These are phyloP conservation scores for Dryas alaskensis DNA, from an alignment of 306 rosid species.

Conservation along the genomic window DNA sequence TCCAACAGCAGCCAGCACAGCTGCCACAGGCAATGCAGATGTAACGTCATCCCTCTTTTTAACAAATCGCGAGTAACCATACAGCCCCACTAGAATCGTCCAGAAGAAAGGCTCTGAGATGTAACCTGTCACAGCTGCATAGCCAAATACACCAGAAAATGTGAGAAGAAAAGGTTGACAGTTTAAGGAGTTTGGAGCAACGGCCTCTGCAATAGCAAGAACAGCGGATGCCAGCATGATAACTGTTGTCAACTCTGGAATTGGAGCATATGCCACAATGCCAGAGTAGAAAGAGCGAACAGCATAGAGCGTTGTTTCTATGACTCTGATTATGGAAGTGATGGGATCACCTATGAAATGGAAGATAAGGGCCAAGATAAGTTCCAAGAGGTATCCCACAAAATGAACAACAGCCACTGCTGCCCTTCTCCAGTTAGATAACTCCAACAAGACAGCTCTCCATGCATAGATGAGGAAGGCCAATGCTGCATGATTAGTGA, in stretches of 20 bases:
- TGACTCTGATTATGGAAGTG: slow-evolving; percentile 50
- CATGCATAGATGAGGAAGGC: slow-evolving; percentile 84
- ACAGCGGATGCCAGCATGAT: slow-evolving; percentile 64
- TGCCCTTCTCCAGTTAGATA: slow-evolving; percentile 70
- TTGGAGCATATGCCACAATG: slow-evolving; percentile 67
- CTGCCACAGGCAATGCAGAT: slow-evolving; percentile 73
- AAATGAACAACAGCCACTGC: slow-evolving; percentile 45
- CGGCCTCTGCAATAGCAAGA: slow-evolving; percentile 75
- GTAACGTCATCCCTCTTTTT: slow-evolving; percentile 71
- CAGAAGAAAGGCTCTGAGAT: slow-evolving; percentile 88
- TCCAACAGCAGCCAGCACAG: slow-evolving; percentile 81
- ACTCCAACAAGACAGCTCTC: slow-evolving; percentile 86
- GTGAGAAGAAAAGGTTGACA: slow-evolving; percentile 72
- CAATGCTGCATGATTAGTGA: slow-evolving; percentile 47
- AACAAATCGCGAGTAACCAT: slow-evolving; percentile 55
- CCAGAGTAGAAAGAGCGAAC: slow-evolving; percentile 71
- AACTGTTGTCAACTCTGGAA: slow-evolving; percentile 53
- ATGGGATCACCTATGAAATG: slow-evolving; percentile 77
- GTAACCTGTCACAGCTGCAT: slow-evolving; percentile 67
- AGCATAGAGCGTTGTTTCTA: slow-evolving; percentile 56
- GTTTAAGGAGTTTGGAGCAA: slow-evolving; percentile 57
- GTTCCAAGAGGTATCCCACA: slow-evolving; percentile 52
- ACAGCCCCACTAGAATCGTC: slow-evolving; percentile 67
- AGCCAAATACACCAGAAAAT: slow-evolving; percentile 65
- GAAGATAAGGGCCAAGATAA: slow-evolving; percentile 52